Evolutionary conservation across 805 yeast genomes (phyloP), one percentile per base, ranked within the genome.

Genomic region (Kodamaea leandrae): DNA sequence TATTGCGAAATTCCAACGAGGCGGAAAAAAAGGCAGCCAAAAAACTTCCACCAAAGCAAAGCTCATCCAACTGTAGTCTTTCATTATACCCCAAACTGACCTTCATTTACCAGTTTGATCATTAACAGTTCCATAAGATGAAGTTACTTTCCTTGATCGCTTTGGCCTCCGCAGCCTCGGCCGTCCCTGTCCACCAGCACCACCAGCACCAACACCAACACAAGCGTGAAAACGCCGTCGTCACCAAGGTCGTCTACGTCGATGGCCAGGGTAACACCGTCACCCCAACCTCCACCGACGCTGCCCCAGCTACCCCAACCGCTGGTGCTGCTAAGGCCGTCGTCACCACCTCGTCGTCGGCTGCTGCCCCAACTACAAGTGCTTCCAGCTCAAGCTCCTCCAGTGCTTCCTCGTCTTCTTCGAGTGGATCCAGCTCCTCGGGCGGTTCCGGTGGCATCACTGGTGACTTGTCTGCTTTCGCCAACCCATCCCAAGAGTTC

Each of bases 381-480:
- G 16, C 33, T 16, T 26, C 38, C 32, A 21, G 37, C 20, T 32
- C 43, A 25, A 29, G 41, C 14, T 16, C 21, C n/a, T 16, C 33
- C 33, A 21, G 25, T 21, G 25, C 25, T 21, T 21, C 25, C 10
- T 10, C 43, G 16, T 10, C 26, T 9, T 32, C 42, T 14, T 21
- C 28, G 12, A 43, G 68, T 16, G 48, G 68, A 18, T 50, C 72
- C 10, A 20, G 43, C 54, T 26, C 58, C 60, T 18, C 43, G 14
- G 15, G 36, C 7, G 44, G 46, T 6, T 55, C 71, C 19, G 49
- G 62, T 41, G 67, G 71, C 29, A 63, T 68, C 46, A 44, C 63
- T 39, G 86, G 84, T 57, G 85, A 78, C 55, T 70, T 80, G 52
- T 48, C 66, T 23, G 69, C 63, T 39, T 80, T 63, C 57, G 53